Base-by-base conservation (phyloP, 2,329 filamentous ascomycete species). In the Fusarium pilosicola region DNA sequence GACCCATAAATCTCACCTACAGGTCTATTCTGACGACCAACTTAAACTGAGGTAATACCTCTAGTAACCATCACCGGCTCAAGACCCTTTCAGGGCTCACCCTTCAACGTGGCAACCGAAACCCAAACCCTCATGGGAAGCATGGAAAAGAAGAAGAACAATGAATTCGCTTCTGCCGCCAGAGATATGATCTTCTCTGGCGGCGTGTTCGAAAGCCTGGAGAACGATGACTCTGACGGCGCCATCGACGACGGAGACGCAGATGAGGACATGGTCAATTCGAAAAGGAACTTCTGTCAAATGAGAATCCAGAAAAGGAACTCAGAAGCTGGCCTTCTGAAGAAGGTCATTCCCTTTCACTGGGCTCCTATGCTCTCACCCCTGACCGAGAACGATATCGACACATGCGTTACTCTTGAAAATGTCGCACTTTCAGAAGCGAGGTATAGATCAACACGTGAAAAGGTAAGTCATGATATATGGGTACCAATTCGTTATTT, bases 311-410 rank as follows among this genome's bases (percentile, higher is more conserved):
- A 80, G 71, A 76, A 81, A 70, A 61, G 80, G 75, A 76, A 80
- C 77, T 74, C 80, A 72, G 75, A 77, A 51, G 73, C 69, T 34
- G 71, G 76, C 17, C 74, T 79, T 73, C 80, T 85, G 39, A 82
- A 86, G 66, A 84, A 86, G 68, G 75, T 86, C 42, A 79, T 87
- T 54, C 86, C 85, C 15, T 91, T 92, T 76, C 86, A 89, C 57
- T 89, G 77, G 89, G 93, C 78, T 91, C 94, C 32, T 12, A 81
- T 81, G 79, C 78, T 93, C n/a, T 90, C 93, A 59, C 89, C 93
- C 34, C 87, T 98, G 57, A 93, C 89, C 45, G 82, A 88, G 54
- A 88, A 88, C 32, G 91, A 94, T 76, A 80, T 92, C 55, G 89
- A 92, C 38, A 89, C 88, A 13, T 88, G 87, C 71, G 80, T 88